phyloP scores from a whole-genome alignment of 257 asterid species.

The Eucommia ulmoides region DNA sequence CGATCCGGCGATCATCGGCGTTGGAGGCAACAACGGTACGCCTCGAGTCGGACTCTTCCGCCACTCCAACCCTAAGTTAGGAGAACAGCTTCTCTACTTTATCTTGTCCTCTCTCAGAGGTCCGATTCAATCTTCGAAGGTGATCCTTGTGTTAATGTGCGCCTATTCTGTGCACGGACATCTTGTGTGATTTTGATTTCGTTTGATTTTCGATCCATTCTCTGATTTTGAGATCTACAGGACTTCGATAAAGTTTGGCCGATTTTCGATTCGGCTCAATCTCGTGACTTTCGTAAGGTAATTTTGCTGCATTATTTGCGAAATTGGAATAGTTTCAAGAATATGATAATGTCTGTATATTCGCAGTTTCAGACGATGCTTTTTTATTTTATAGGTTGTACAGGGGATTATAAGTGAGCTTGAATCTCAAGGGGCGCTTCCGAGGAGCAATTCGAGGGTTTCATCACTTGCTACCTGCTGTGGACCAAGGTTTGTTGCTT shows the following conservation, averaged over 20 bases:
- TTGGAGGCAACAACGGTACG: slow-evolving; percentile 74
- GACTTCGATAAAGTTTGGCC: slow-evolving; percentile 99
- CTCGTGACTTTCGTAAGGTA: slow-evolving; percentile 99
- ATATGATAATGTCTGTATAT: slow-evolving; percentile 2
- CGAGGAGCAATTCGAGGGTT: slow-evolving; percentile 98
- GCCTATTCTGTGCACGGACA: neutral
- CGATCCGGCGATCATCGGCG: slow-evolving; percentile 88
- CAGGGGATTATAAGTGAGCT: slow-evolving; percentile 97
- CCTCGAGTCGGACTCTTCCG: slow-evolving; percentile 93
- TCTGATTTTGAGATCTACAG: slow-evolving; percentile 29
- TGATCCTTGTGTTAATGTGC: neutral
- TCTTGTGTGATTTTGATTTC: neutral
- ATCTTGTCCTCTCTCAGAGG: slow-evolving; percentile 91
- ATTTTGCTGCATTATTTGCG: slow-evolving; percentile 4
- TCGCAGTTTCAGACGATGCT: neutral
- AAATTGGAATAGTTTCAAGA: neutral
- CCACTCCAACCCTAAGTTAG: slow-evolving; percentile 95
- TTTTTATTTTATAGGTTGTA: slow-evolving; percentile 51
- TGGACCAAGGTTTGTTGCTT: slow-evolving; percentile 76
- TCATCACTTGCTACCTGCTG: slow-evolving; percentile 99
- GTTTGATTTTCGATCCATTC: slow-evolving; percentile 4
- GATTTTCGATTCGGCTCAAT: slow-evolving; percentile 95
- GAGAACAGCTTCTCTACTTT: slow-evolving; percentile 95
- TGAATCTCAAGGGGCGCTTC: slow-evolving; percentile 97
- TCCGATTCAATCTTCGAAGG: slow-evolving; percentile 95